Percentiles rank a stretch among this genome's conserved stretches.
Conservation (phyloP, 805 yeast species). For the Candida golubevii region DNA sequence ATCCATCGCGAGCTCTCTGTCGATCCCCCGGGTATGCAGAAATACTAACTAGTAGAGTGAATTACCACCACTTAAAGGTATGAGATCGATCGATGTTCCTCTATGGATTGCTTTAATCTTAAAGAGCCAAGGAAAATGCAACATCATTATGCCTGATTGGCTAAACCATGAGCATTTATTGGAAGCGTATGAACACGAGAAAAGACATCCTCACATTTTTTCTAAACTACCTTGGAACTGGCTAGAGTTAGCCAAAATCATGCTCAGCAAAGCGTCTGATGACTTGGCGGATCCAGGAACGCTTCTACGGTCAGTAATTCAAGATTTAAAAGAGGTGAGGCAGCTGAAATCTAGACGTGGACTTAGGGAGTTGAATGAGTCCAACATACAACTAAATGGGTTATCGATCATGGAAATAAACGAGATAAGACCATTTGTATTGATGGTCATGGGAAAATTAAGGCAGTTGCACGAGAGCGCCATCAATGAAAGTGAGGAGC, state of each 20-base stretch:
- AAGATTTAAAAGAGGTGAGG: slow-evolving; percentile 82
- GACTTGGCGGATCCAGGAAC: slow-evolving; percentile 74
- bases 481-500: slow-evolving; percentile 10
- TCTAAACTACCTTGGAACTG: slow-evolving; percentile 80
- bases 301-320: slow-evolving; percentile 63
- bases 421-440: slow-evolving; percentile 78
- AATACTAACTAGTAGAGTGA: slow-evolving; percentile 31
- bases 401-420: slow-evolving; percentile 81
- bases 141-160: slow-evolving; percentile 86
- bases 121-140: slow-evolving; percentile 82
- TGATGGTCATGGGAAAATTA: slow-evolving; percentile 75
- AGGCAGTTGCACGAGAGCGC: slow-evolving; percentile 47
- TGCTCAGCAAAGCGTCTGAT: slow-evolving; percentile 68
- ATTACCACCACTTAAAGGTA: slow-evolving; percentile 59
- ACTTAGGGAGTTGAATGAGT: slow-evolving; percentile 69
- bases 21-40: background rate
- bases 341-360: slow-evolving; percentile 80
- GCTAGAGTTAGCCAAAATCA: slow-evolving; percentile 73
- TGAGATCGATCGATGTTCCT: slow-evolving; percentile 68
- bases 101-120: slow-evolving; percentile 84
- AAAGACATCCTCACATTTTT: slow-evolving; percentile 52
- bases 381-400: slow-evolving; percentile 78
- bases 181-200: slow-evolving; percentile 62
- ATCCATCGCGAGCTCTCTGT: background rate
- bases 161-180: slow-evolving; percentile 52